These are phyloP conservation scores for Luffa aegyptiaca DNA, from an alignment of 306 rosid genomes.

Conservation along the genomic window DNA sequence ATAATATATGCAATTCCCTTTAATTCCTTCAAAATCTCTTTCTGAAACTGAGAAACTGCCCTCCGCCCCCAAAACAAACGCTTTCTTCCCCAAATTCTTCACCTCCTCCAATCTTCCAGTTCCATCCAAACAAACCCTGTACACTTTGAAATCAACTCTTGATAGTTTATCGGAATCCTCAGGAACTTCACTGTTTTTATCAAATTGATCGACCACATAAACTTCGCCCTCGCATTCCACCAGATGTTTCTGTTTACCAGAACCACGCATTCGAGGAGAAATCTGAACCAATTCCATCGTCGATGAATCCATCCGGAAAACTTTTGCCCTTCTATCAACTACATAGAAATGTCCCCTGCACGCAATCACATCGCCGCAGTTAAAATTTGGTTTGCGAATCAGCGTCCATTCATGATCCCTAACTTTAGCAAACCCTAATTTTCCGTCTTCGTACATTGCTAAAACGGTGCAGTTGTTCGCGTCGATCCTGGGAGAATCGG, in stretches of 20 bases:
- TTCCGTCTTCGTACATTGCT: conserved; percentile 29
- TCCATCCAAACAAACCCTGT: conserved; percentile 25
- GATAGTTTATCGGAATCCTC: not conserved
- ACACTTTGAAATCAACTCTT: conserved; percentile 34
- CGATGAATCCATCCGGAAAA: conserved; percentile 40
- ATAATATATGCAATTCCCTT: conserved; percentile 28
- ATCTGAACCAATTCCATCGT: conserved; percentile 20
- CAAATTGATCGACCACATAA: conserved; percentile 49
- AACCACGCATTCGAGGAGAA: conserved; percentile 40
- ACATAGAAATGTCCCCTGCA: conserved; percentile 46
- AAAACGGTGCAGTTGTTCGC: too few species aligned
- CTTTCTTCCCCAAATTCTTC: conserved; percentile 19
- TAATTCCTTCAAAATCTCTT: conserved; percentile 7
- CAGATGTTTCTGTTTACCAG: conserved; percentile 51
- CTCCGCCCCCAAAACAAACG: conserved; percentile 24
- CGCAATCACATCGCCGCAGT: too few species aligned
- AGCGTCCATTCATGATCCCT: too few species aligned
- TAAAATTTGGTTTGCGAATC: too few species aligned
- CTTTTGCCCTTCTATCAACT: conserved; percentile 44
- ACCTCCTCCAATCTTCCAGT: conserved; percentile 25
- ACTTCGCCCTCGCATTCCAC: conserved; percentile 53
- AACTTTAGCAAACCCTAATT: conserved; percentile 25
- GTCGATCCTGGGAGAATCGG: conserved; percentile 36
- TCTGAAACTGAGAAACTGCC: conserved; percentile 14
- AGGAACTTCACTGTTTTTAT: not conserved